phyloP scores from a whole-genome alignment of 2,329 filamentous ascomycete species.

The Phyllosticta citrichinensis region DNA sequence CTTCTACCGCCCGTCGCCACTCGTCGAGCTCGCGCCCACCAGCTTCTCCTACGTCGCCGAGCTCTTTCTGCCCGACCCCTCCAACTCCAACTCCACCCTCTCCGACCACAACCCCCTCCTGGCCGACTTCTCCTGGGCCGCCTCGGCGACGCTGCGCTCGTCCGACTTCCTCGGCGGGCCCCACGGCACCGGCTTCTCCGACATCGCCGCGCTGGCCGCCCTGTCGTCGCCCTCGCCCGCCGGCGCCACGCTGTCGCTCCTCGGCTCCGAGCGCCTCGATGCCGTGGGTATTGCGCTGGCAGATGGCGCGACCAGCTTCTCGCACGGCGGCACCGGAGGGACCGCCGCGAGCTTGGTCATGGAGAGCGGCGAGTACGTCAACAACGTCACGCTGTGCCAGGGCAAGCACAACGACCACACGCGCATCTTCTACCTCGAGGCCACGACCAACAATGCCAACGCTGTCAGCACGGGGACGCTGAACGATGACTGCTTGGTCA shows the following conservation, averaged over 20 bases:
- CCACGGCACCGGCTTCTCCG: slow-evolving; percentile 47
- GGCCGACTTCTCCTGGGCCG: slow-evolving; percentile 38
- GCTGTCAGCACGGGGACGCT: slow-evolving; percentile 36
- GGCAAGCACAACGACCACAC: slow-evolving; percentile 37
- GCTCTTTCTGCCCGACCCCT: slow-evolving; percentile 40
- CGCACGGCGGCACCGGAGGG: slow-evolving; percentile 47
- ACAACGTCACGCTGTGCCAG: slow-evolving; percentile 40
- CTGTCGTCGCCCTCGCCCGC: slow-evolving; percentile 27
- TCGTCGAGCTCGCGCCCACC: slow-evolving; percentile 39
- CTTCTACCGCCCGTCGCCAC: slow-evolving; percentile 46
- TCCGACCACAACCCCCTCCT: slow-evolving; percentile 56
- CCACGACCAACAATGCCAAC: slow-evolving; percentile 42
- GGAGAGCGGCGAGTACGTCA: slow-evolving; percentile 40
- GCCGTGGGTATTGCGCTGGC: slow-evolving; percentile 38
- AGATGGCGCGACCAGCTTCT: slow-evolving; percentile 37
- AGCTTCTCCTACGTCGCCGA: slow-evolving; percentile 46
- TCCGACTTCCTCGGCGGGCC: slow-evolving; percentile 40
- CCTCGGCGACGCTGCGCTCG: slow-evolving; percentile 33
- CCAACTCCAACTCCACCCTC: slow-evolving; percentile 46
- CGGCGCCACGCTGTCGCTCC: slow-evolving; percentile 26
- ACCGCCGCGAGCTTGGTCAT: slow-evolving; percentile 34
- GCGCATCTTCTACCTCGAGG: slow-evolving; percentile 47
- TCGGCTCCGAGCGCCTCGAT: slow-evolving; percentile 42
- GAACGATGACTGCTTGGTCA: slow-evolving; percentile 40
- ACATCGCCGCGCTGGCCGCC: slow-evolving; percentile 30